Percentiles rank a stretch among this genome's conserved stretches.
phyloP scores from a whole-genome alignment of 371 early-diverging fungal genomes.

The Apophysomyces ossiformis region DNA sequence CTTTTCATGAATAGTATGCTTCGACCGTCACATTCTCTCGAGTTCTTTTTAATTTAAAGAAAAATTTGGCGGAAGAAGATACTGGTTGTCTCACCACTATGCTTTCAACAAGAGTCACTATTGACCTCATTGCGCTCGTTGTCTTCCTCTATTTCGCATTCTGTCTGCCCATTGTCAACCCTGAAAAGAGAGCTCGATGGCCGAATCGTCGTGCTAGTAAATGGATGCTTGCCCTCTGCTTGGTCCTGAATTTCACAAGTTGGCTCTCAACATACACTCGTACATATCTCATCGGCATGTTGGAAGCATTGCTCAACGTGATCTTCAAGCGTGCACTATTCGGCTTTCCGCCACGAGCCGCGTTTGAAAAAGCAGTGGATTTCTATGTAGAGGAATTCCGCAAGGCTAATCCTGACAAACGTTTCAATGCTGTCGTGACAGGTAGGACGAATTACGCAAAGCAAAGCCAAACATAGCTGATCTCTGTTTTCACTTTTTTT shows the following conservation, averaged over 20 bases:
- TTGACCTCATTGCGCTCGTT: background rate
- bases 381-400: slow-evolving; percentile 12
- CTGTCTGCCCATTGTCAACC: background rate
- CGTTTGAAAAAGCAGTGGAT: slow-evolving; percentile 20
- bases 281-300: slow-evolving; percentile 39
- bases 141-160: background rate
- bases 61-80: background rate
- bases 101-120: background rate
- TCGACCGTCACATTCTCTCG: slow-evolving; percentile 8
- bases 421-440: slow-evolving; percentile 28
- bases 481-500: background rate
- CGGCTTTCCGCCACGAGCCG: background rate
- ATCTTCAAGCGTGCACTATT: slow-evolving; percentile 30
- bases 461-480: too few relatives aligned
- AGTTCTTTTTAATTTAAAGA: background rate
- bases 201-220: background rate
- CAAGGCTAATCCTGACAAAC: background rate
- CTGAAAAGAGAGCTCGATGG: slow-evolving; percentile 6
- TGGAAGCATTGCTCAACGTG: slow-evolving; percentile 36
- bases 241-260: background rate
- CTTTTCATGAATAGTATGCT: background rate
- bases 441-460: slow-evolving; percentile 12
- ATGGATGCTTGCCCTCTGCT: background rate
- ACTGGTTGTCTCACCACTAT: background rate
- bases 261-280: slow-evolving; percentile 18